phyloP scores from a whole-genome alignment of 371 early-diverging fungal species.

The Lichtheimia corymbifera region DNA sequence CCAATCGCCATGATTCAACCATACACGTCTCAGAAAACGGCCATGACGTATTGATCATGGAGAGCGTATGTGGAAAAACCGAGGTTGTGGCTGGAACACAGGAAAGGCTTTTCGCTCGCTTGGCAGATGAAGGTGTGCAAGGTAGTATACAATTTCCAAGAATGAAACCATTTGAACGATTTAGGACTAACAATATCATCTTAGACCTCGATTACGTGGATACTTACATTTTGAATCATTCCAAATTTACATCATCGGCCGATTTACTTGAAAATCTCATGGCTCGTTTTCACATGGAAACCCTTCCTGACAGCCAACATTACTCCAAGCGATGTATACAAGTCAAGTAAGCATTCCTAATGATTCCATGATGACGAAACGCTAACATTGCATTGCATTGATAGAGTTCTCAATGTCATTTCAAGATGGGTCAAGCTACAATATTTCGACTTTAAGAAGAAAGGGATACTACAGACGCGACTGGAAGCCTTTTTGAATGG shows the following conservation, averaged over 20 bases:
- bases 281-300: slow-evolving; percentile 57
- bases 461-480: slow-evolving; percentile 37
- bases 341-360: slow-evolving; percentile 47
- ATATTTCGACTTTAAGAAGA: slow-evolving; percentile 59
- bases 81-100: slow-evolving; percentile 65
- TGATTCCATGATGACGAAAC: neutral
- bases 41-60: slow-evolving; percentile 41
- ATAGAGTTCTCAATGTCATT: slow-evolving; percentile 64
- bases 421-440: slow-evolving; percentile 69
- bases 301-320: slow-evolving; percentile 48
- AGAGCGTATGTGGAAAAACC: slow-evolving; percentile 35
- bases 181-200: neutral
- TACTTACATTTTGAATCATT: slow-evolving; percentile 57
- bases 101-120: slow-evolving; percentile 60
- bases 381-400: neutral
- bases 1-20: too few relatives aligned
- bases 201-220: slow-evolving; percentile 68
- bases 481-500: slow-evolving; percentile 36
- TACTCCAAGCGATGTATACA: slow-evolving; percentile 63
- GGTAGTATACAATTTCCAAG: slow-evolving; percentile 23
- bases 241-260: slow-evolving; percentile 57
- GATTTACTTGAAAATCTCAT: slow-evolving; percentile 64
- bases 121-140: slow-evolving; percentile 68
- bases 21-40: slow-evolving; percentile 56
- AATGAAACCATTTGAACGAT: neutral